Conservation (phyloP, 228 moss, liverwort and hornwort species). For the Sphagnum magellanicum region DNA sequence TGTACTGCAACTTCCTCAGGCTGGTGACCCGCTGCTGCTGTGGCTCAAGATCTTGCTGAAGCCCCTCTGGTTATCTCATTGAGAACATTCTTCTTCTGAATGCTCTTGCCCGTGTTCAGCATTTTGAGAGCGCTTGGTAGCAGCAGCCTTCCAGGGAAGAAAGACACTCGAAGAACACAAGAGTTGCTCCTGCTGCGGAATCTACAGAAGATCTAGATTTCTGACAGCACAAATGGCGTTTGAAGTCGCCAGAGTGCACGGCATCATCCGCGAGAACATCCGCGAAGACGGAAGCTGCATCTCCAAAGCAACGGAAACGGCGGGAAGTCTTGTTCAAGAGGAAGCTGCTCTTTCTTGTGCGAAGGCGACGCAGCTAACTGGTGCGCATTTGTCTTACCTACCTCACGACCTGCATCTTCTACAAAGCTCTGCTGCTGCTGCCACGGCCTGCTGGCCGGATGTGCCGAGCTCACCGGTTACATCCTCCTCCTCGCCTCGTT, state of each 20-base stretch:
- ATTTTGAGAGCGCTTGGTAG: too few relatives aligned
- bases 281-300: slow-evolving; percentile 8
- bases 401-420: slow-evolving; percentile 1
- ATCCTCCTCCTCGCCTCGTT: slow-evolving; percentile 44
- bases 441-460: slow-evolving; percentile 25
- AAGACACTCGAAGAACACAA: too few relatives aligned
- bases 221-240: slow-evolving; percentile 30
- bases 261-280: slow-evolving; percentile 43
- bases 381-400: not conserved
- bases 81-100: too few relatives aligned
- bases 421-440: not conserved
- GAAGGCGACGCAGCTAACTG: not conserved
- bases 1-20: too few relatives aligned
- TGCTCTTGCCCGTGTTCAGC: too few relatives aligned
- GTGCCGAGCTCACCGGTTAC: slow-evolving; percentile 28
- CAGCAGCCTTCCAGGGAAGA: too few relatives aligned
- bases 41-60: too few relatives aligned
- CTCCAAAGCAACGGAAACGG: not conserved
- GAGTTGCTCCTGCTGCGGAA: too few relatives aligned
- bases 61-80: too few relatives aligned
- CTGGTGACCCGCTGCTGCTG: too few relatives aligned
- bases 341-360: not conserved
- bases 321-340: not conserved
- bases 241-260: slow-evolving; percentile 49
- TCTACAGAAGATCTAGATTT: too few relatives aligned